Evolutionary conservation across 1,284 basidiomycete genomes (phyloP), one percentile per base, ranked within the genome.

Genomic region (Naganishia cerealis): DNA sequence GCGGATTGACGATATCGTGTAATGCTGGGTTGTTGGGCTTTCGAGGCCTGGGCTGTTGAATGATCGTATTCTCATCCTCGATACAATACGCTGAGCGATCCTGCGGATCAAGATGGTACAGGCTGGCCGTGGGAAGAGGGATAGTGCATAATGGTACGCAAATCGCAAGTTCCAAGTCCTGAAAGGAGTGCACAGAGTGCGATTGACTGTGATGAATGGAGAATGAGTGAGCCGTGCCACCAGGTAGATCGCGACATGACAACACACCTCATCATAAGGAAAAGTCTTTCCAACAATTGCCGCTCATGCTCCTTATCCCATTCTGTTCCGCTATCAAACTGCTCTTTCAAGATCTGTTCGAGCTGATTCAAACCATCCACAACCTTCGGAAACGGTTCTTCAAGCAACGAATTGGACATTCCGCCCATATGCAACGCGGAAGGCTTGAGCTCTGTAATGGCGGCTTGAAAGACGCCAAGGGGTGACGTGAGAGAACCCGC

Each of bases 351-450:
- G 9, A 61, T 69, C 21, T 57, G 29, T 4, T 52, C 53, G 74
- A 69, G 42, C 43, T 65, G 65, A 42, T 67, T 55, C 43, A 76
- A 67, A 0, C 79, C 79, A 0, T 74, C 48, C 7, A 58, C 21
- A 18, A 81, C 78, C 67, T 81, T 81, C 10, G 75, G 75, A 71
- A 76, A 80, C 13, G 78, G 78, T 46, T 75, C 67, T 5, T 52
- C 59, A 61, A 77, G 63, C 29, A 76, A 73, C 29, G 75, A 74
- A 68, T 81, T 81, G 18, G 74, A 76, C 53, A 80, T 70, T 13
- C 79, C 79, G 1, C 57, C 65, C 43, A 57, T 40, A 36, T 39
- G 29, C 13, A 67, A 33, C 46, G 63, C 55, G 2, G 54, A 8
- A 6, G 53, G 54, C 38, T 56, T 66, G 15, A 57, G 55, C n/a